These are phyloP conservation scores for Backusella australiensis DNA, from an alignment of 192 early-diverging fungal genomes.

Conservation along the genomic window DNA sequence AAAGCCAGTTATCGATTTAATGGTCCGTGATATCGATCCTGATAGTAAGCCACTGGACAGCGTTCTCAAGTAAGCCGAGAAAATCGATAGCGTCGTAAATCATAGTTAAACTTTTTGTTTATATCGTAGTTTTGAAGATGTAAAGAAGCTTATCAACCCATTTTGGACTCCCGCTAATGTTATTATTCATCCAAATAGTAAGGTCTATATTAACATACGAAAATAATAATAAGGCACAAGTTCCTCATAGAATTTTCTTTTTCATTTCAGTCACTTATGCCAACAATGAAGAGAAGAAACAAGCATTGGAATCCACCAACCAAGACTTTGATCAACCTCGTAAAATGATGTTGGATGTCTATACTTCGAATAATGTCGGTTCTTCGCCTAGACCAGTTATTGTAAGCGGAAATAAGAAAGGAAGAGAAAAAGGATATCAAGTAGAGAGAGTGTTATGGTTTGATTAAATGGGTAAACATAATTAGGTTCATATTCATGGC, in stretches of 20 bases:
- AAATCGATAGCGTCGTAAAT: not conserved
- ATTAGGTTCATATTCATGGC: constrained; percentile 62
- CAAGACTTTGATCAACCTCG: constrained; percentile 24
- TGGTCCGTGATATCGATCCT: not conserved
- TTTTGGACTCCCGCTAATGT: constrained; percentile 14
- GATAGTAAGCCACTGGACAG: not conserved
- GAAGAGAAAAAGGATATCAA: not conserved
- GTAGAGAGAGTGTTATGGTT: not conserved
- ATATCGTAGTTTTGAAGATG: not conserved
- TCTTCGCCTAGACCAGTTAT: constrained; percentile 18
- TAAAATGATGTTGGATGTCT: constrained; percentile 25
- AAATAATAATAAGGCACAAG: not conserved
- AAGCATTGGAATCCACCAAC: constrained; percentile 15
- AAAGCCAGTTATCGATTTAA: not conserved
- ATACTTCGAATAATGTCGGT: not conserved
- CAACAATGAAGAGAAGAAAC: constrained; percentile 16
- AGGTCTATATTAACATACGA: not conserved
- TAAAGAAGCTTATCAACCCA: constrained; percentile 8
- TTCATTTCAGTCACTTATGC: constrained; percentile 23
- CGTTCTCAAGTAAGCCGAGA: not conserved
- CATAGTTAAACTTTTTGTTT: not conserved
- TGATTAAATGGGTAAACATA: not conserved
- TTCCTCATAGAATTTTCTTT: not conserved
- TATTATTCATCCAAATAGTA: constrained; percentile 22
- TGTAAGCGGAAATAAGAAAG: not conserved